phyloP scores from a whole-genome alignment of 176 grass and related monocot species.

The Cymbopogon citratus region DNA sequence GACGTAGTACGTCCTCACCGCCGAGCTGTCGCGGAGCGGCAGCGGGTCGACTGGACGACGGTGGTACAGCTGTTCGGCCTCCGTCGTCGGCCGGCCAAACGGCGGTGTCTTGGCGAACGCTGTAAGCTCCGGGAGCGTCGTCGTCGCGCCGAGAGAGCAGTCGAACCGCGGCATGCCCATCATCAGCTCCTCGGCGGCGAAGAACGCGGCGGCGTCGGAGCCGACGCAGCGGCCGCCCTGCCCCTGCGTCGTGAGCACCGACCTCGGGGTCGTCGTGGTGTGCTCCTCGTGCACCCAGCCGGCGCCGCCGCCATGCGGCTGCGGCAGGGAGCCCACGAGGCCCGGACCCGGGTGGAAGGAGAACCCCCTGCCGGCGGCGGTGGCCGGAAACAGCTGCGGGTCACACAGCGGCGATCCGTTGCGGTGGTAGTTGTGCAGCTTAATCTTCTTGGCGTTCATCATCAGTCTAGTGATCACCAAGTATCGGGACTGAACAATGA shows the following conservation, averaged over 20 bases:
- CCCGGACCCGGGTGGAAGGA: not conserved
- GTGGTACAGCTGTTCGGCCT: not conserved
- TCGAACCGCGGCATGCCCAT: constrained; percentile 24
- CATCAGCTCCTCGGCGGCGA: constrained; percentile 41
- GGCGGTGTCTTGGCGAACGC: not conserved
- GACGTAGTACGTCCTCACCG: constrained; percentile 51
- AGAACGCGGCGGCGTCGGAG: constrained; percentile 44
- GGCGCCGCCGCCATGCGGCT: not conserved
- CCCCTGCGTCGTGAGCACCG: not conserved
- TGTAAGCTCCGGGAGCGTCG: not conserved
- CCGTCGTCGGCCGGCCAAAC: not conserved
- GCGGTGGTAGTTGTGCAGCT: constrained; percentile 36
- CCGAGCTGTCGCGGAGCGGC: constrained; percentile 20
- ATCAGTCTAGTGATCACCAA: constrained; percentile 10
- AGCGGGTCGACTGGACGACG: not conserved
- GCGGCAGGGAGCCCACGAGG: constrained; percentile 8
- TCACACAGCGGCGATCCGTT: constrained; percentile 38
- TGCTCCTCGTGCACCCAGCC: constrained; percentile 14
- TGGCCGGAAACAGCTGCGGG: not conserved
- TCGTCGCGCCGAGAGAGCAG: not conserved
- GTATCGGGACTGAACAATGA: not conserved
- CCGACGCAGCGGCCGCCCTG: constrained; percentile 18
- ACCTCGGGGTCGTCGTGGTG: not conserved
- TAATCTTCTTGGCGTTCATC: constrained; percentile 64
- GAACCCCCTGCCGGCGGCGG: not conserved